These are phyloP conservation scores for Phytophthora podocarpi DNA, from an alignment of 352 stramenopile species.

Conservation along the genomic window DNA sequence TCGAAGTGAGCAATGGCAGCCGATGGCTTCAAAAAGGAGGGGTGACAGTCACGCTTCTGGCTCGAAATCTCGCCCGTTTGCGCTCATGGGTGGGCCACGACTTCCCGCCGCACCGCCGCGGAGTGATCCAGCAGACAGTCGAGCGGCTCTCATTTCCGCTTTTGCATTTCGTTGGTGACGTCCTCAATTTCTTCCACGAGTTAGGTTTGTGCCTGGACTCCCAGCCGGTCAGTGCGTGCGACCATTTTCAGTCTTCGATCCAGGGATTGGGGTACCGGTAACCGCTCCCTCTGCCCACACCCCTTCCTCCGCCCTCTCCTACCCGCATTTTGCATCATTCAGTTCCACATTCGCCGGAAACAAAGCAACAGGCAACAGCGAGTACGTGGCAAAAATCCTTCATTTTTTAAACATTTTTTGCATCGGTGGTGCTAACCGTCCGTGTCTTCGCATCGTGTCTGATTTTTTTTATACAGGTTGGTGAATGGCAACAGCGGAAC, in stretches of 20 bases:
- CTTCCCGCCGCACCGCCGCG: constrained; percentile 7
- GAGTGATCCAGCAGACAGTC: constrained; percentile 4
- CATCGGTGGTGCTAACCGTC: constrained; percentile 1
- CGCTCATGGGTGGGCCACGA: constrained; percentile 9
- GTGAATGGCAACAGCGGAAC: constrained; percentile 29
- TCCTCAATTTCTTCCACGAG: background rate
- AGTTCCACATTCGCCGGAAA: constrained; percentile 14
- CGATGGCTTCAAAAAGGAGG: constrained; percentile 29
- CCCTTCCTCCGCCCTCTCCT: constrained; percentile 3
- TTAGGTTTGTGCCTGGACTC: background rate
- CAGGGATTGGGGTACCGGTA: constrained; percentile 22
- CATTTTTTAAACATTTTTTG: background rate
- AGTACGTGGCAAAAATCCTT: no score
- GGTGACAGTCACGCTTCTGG: constrained; percentile 11
- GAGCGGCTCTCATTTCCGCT: constrained; percentile 21
- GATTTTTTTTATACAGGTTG: background rate
- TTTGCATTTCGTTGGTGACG: constrained; percentile 14
- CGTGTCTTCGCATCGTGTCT: background rate
- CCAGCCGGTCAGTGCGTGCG: constrained; percentile 29
- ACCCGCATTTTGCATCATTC: background rate
- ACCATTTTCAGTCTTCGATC: constrained; percentile 18
- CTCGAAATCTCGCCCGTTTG: constrained; percentile 5
- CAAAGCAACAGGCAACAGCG: background rate
- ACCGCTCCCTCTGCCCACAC: constrained; percentile 17
- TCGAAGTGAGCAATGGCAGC: background rate